Base-by-base conservation (phyloP, 306 rosid genomes). In the Parietaria judaica region DNA sequence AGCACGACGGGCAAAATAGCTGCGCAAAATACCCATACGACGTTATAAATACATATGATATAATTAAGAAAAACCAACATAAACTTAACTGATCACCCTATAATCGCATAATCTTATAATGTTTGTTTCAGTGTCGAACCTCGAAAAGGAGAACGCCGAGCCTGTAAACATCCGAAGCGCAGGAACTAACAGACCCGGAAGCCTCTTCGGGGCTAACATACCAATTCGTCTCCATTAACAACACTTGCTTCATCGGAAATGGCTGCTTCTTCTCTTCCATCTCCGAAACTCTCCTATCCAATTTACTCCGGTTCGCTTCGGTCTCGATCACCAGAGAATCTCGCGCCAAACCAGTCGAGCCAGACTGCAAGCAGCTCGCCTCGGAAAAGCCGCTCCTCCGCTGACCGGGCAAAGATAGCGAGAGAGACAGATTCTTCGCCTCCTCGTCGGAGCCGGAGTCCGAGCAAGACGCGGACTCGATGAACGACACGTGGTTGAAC, bases 81-180 rank as follows among this genome's bases (percentile, higher is more conserved):
- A 8, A 41, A 41, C 45, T 41, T 41, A 41, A 41, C 45, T 41
- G 1, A 41, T 23, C 31, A 23, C 31, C 31, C 31, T 41, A 41
- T 8, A 41, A 8, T 41, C 3, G 45, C 45, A 8, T 41, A 41
- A 41, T 5, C 31, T 23, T 23, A 23, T 23, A 0, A 23, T 23
- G 31, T 23, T 23, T 2, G 31, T 23, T 23, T 2, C 31, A 23
- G 34, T 56, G 56, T 72, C 55, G 49, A 64, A 84, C 96, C 95
- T 92, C 99, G 58, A 92, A 92, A 68, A 92, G 96, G 61, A 92
- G 95, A 82, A 88, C 84, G 45, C 99, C 99, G 68, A 92, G 81
- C 38, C 84, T 75, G 60, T 92, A 92, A 54, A 88, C 70, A 56
- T 92, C 99, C 0, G 99, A 88, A 79, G 99, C 90, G 68, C 95